Percentiles rank a stretch among this genome's conserved stretches.
phyloP scores from a whole-genome alignment of 2,329 filamentous ascomycete genomes.

The Trichophyton mentagrophytes region DNA sequence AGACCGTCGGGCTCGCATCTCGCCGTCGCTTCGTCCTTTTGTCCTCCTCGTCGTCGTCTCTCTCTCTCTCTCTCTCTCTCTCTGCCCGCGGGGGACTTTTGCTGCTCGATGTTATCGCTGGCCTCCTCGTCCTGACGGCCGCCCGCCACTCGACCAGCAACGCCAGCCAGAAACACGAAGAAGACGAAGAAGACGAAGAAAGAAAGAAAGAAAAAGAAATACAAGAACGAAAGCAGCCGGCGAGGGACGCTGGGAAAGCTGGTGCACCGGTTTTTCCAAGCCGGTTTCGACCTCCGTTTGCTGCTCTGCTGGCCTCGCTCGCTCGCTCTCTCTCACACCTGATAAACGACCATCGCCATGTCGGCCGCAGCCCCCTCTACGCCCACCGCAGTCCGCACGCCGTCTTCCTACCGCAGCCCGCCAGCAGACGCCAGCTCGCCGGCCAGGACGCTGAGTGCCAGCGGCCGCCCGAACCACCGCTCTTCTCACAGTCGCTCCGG shows the following conservation, averaged over 20 bases:
- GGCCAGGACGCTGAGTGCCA: conserved; percentile 36
- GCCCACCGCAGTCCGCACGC: conserved; percentile 38
- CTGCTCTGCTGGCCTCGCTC: too few relatives aligned
- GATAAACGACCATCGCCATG: conserved; percentile 19
- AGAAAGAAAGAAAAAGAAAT: background rate
- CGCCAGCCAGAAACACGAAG: background rate
- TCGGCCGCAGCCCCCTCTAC: conserved; percentile 36
- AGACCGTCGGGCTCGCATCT: background rate
- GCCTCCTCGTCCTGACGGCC: background rate
- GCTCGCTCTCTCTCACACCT: too few relatives aligned
- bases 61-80: background rate
- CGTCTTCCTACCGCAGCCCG: conserved; percentile 30
- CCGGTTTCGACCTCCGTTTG: background rate
- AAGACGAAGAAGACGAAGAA: background rate
- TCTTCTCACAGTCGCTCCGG: conserved; percentile 25
- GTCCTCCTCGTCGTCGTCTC: background rate
- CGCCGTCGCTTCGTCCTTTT: background rate
- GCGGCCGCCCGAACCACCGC: conserved; percentile 29
- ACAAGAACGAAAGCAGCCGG: background rate
- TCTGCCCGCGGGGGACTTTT: background rate
- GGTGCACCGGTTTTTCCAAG: background rate
- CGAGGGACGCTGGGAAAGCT: background rate
- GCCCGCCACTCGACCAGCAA: background rate
- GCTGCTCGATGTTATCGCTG: background rate
- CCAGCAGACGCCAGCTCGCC: conserved; percentile 29